Evolutionary conservation across 1,139 yeast genomes (phyloP).

Genomic region (Scheffersomyces quercinus): DNA sequence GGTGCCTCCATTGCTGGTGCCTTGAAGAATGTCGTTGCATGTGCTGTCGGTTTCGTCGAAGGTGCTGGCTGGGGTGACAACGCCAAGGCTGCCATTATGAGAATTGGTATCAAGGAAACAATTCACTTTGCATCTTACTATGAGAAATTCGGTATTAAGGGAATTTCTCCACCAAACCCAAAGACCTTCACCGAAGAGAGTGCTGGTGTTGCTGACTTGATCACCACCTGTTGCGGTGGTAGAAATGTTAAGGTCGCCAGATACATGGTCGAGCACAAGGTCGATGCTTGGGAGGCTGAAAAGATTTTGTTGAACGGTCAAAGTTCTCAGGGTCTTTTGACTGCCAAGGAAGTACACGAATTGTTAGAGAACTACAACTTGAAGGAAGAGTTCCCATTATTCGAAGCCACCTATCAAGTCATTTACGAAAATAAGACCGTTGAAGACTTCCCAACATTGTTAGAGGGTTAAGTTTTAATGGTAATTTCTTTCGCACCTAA

Average conservation of each 20-base stretch:
- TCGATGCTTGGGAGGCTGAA: slow-evolving; percentile 77
- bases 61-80: slow-evolving; percentile 98
- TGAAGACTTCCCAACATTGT: slow-evolving; percentile 61
- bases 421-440: slow-evolving; percentile 71
- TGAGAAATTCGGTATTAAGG: slow-evolving; percentile 66
- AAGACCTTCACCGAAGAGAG: slow-evolving; percentile 86
- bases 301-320: slow-evolving; percentile 84
- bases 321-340: slow-evolving; percentile 90
- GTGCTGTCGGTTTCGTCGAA: slow-evolving; percentile 93
- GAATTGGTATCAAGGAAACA: slow-evolving; percentile 88
- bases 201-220: slow-evolving; percentile 96
- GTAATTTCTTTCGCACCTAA: too few species aligned
- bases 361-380: slow-evolving; percentile 63
- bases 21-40: slow-evolving; percentile 87
- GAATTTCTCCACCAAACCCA: slow-evolving; percentile 66
- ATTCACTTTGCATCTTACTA: slow-evolving; percentile 53
- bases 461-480: slow-evolving; percentile 33
- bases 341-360: slow-evolving; percentile 87
- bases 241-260: slow-evolving; percentile 89
- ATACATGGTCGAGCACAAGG: slow-evolving; percentile 70
- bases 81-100: slow-evolving; percentile 93
- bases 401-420: slow-evolving; percentile 81
- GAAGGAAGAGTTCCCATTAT: slow-evolving; percentile 78
- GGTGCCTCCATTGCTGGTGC: slow-evolving; percentile 97
- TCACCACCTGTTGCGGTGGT: slow-evolving; percentile 96